phyloP scores from a whole-genome alignment of 1,284 basidiomycete genomes.

The Ganoderma leucocontextum region DNA sequence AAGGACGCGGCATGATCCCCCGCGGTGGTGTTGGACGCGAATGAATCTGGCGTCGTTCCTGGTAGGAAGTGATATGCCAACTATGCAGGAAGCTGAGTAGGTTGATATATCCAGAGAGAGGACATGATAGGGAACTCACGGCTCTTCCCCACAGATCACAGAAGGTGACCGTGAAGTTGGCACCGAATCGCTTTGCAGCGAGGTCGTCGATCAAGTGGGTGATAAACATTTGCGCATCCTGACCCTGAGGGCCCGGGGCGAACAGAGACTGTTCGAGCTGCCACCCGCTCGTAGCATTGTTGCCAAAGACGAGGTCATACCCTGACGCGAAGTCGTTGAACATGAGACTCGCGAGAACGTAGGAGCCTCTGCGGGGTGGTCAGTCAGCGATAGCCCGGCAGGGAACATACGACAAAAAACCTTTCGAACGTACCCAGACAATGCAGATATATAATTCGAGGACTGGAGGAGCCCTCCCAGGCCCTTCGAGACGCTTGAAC shows the following conservation, averaged over 20 bases:
- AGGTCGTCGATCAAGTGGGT: slow-evolving; percentile 18
- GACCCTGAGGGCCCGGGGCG: slow-evolving; percentile 12
- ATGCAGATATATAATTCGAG: slow-evolving; percentile 18
- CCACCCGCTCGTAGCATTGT: slow-evolving; percentile 13
- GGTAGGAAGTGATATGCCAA: slow-evolving; percentile 21
- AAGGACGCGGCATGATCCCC: slow-evolving; percentile 18
- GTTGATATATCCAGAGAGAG: not conserved
- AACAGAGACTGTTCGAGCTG: slow-evolving; percentile 17
- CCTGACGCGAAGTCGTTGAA: slow-evolving; percentile 17
- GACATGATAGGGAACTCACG: not conserved
- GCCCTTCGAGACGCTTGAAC: slow-evolving; percentile 11
- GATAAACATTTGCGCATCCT: slow-evolving; percentile 11
- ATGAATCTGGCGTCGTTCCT: slow-evolving; percentile 11
- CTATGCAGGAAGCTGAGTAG: not conserved
- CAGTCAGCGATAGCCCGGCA: not conserved
- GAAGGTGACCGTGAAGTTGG: slow-evolving; percentile 19
- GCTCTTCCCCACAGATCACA: slow-evolving; percentile 22
- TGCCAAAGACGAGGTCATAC: slow-evolving; percentile 19
- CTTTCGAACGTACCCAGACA: slow-evolving; percentile 17
- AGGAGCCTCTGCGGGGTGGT: slow-evolving; percentile 13
- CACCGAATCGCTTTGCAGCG: slow-evolving; percentile 15
- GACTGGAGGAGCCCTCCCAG: slow-evolving; percentile 23
- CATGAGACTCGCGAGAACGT: slow-evolving; percentile 17
- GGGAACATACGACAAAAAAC: not conserved
- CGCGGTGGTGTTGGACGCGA: slow-evolving; percentile 16